These are phyloP conservation scores for Arthrobotrys sphaeroides DNA, from an alignment of 2,329 filamentous ascomycete genomes.

Conservation along the genomic window DNA sequence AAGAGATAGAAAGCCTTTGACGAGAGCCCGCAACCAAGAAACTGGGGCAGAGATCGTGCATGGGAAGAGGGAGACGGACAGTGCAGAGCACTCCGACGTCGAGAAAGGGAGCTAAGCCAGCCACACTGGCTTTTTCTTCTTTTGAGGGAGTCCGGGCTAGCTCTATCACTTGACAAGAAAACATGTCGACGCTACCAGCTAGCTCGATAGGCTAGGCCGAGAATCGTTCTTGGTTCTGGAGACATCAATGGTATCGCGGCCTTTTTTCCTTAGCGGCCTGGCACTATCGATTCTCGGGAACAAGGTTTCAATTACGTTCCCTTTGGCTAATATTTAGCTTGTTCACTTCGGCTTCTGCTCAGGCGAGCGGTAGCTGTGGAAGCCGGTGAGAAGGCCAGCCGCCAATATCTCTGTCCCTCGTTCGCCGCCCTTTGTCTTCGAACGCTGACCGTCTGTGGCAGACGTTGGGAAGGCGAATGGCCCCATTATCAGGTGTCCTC, in stretches of 20 bases:
- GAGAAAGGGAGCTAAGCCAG: conserved; percentile 51
- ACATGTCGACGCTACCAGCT: conserved; percentile 38
- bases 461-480: conserved; percentile 14
- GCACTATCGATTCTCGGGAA: conserved; percentile 49
- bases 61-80: conserved; percentile 35
- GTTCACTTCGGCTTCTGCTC: conserved; percentile 6
- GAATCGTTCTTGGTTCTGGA: conserved; percentile 39
- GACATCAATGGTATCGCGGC: conserved; percentile 48
- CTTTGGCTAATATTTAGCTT: conserved; percentile 33
- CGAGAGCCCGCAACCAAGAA: conserved; percentile 49
- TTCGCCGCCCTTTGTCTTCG: too few relatives aligned
- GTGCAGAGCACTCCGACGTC: conserved; percentile 53
- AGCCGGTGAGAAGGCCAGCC: neutral
- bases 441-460: neutral
- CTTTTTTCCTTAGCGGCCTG: conserved; percentile 31
- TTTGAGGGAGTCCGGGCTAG: conserved; percentile 44
- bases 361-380: too few relatives aligned
- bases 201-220: conserved; percentile 36
- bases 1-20: conserved; percentile 26
- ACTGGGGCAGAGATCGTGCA: conserved; percentile 50
- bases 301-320: conserved; percentile 51
- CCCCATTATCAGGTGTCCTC: conserved; percentile 47
- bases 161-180: conserved; percentile 53
- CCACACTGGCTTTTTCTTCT: conserved; percentile 46
- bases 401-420: conserved; percentile 11